phyloP scores from a whole-genome alignment of 208 protist genomes.

The Acanthamoeba healyi region DNA sequence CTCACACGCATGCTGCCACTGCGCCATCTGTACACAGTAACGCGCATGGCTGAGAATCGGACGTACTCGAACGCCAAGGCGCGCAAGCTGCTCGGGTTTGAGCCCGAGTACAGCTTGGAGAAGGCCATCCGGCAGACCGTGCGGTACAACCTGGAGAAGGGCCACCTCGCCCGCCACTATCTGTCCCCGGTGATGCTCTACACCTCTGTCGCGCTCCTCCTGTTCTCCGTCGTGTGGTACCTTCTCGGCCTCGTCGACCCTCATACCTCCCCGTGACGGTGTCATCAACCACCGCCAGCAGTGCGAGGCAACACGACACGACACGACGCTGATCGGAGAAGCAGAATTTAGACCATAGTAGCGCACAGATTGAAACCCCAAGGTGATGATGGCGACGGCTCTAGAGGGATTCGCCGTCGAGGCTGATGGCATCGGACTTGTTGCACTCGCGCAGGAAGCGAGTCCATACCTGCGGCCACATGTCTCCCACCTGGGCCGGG shows the following conservation, averaged over 20 bases:
- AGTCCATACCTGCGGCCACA: neutral
- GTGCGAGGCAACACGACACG: neutral
- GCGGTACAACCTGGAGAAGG: slow-evolving; percentile 46
- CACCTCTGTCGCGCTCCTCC: neutral
- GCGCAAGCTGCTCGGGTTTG: neutral
- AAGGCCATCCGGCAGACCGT: slow-evolving; percentile 60
- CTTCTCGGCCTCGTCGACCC: neutral
- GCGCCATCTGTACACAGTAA: neutral
- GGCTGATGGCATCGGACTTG: neutral
- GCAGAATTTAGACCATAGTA: no score
- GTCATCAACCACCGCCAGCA: no score
- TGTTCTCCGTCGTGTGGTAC: neutral
- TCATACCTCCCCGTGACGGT: neutral
- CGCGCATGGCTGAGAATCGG: slow-evolving; percentile 18
- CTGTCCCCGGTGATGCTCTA: slow-evolving; percentile 31
- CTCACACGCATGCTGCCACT: neutral
- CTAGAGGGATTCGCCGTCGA: neutral
- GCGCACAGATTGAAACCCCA: no score
- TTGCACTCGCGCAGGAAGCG: neutral
- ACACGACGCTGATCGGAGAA: neutral
- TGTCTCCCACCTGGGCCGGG: neutral
- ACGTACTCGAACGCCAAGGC: slow-evolving; percentile 42
- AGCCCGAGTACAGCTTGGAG: neutral
- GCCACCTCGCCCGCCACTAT: neutral
- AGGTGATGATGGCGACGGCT: neutral